Percentiles rank a stretch among this genome's conserved stretches.
phyloP scores from a whole-genome alignment of 2,329 filamentous ascomycete genomes.

The Aspergillus sp. region DNA sequence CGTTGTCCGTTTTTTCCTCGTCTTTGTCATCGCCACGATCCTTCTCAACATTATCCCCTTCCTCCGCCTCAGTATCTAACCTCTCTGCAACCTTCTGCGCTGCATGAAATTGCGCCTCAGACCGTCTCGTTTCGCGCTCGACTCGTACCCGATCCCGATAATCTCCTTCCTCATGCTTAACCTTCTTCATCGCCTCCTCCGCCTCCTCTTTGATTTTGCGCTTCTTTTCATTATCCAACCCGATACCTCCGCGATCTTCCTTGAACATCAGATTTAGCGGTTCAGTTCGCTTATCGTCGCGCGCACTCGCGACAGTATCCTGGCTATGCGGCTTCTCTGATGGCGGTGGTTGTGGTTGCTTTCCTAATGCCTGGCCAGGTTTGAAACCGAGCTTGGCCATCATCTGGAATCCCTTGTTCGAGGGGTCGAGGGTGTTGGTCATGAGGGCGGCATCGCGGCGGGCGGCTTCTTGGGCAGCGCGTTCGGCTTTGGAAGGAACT shows the following conservation, averaged over 20 bases:
- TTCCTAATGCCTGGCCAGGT: slow-evolving; percentile 66
- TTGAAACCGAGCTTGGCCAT: slow-evolving; percentile 95
- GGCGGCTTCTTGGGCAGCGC: slow-evolving; percentile 64
- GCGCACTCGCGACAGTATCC: slow-evolving; percentile 3
- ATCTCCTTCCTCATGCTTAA: slow-evolving; percentile 60
- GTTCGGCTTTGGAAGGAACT: slow-evolving; percentile 71
- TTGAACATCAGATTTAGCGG: slow-evolving; percentile 72
- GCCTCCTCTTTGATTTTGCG: slow-evolving; percentile 62
- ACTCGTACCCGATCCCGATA: slow-evolving; percentile 65
- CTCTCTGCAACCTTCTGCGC: slow-evolving; percentile 79
- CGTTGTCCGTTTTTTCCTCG: slow-evolving; percentile 1
- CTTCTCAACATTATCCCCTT: slow-evolving; percentile 6
- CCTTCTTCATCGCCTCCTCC: slow-evolving; percentile 52
- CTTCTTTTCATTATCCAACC: slow-evolving; percentile 76
- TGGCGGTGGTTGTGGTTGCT: slow-evolving; percentile 38
- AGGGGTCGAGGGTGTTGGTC: slow-evolving; percentile 63
- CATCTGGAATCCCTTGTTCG: slow-evolving; percentile 87
- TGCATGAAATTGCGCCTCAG: slow-evolving; percentile 63
- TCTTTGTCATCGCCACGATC: slow-evolving; percentile 13
- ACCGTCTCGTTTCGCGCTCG: slow-evolving; percentile 61
- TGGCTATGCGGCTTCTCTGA: slow-evolving; percentile 1
- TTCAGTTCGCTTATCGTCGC: slow-evolving; percentile 47
- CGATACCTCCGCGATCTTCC: slow-evolving; percentile 74
- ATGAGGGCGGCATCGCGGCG: slow-evolving; percentile 70
- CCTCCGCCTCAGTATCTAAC: slow-evolving; percentile 54